These are phyloP conservation scores for Apiosordaria backusii DNA, from an alignment of 495 filamentous ascomycete species.

Conservation along the genomic window DNA sequence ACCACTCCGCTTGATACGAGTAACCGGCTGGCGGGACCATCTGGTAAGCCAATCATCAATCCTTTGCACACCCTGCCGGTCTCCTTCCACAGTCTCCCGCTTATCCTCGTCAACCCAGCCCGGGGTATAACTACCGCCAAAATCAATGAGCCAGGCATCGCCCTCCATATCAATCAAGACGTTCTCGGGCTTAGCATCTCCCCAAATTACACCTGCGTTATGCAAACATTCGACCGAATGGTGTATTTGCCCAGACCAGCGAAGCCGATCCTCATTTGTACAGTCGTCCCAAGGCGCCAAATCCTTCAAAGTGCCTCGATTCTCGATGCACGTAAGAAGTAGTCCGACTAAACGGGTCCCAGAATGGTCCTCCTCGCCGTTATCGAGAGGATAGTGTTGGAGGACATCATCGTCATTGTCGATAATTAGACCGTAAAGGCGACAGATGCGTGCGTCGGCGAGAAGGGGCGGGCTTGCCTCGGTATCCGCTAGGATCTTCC, in stretches of 20 bases:
- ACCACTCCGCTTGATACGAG: not conserved
- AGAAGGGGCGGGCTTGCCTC: constrained; percentile 1
- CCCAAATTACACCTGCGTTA: not conserved
- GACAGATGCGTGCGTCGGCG: not conserved
- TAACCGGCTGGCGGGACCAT: constrained; percentile 1
- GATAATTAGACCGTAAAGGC: constrained; percentile 2
- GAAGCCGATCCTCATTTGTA: constrained; percentile 2
- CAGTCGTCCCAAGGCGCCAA: not conserved
- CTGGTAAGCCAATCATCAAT: not conserved
- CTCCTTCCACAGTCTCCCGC: constrained; percentile 1
- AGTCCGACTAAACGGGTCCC: constrained; percentile 1
- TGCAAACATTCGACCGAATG: constrained; percentile 1
- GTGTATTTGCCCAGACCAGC: not conserved
- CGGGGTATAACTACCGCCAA: not conserved
- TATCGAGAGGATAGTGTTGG: constrained; percentile 1
- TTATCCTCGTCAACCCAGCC: constrained; percentile 1
- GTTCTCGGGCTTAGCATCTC: not conserved
- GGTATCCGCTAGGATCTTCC: not conserved
- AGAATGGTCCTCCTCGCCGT: not conserved
- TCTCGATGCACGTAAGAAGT: not conserved
- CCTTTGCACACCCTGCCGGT: not conserved
- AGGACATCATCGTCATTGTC: constrained; percentile 2
- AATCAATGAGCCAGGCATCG: constrained; percentile 3
- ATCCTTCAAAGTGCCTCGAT: not conserved
- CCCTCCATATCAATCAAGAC: not conserved